Percentiles rank a stretch among this genome's conserved stretches.
Evolutionary conservation across 306 rosid genomes (phyloP).

Genomic region (Castanospermum australe): DNA sequence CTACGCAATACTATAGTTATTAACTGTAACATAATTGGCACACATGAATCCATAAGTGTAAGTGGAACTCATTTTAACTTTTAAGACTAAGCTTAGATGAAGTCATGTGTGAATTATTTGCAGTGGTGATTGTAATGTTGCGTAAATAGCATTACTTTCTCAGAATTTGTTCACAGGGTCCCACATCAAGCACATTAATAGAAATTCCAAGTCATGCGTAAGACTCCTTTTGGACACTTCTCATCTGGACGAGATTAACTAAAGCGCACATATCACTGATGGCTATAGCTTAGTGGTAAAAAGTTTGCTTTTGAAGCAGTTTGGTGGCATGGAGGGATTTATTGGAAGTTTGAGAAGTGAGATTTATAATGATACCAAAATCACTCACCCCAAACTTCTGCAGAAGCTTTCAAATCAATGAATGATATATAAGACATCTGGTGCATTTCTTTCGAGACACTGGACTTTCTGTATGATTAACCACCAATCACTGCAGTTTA

Average conservation of each 20-base stretch:
- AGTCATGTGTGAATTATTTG: slow-evolving; percentile 6
- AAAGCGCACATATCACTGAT: too few species aligned
- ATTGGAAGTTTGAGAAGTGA: not conserved
- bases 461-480: not conserved
- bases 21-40: not conserved
- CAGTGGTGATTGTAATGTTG: not conserved
- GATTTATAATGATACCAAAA: not conserved
- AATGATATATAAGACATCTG: not conserved
- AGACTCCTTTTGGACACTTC: not conserved
- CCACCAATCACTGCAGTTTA: not conserved
- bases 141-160: not conserved
- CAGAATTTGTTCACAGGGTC: slow-evolving; percentile 11
- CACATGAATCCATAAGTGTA: not conserved
- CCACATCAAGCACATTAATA: slow-evolving; percentile 26
- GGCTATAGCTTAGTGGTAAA: too few species aligned
- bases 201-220: not conserved
- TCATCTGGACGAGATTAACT: not conserved
- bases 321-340: not conserved
- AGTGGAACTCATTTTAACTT: not conserved
- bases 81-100: not conserved
- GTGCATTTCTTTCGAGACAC: not conserved
- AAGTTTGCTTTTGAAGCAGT: not conserved
- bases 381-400: not conserved
- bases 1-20: not conserved
- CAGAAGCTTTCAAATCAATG: not conserved